These are phyloP conservation scores for Lentinula raphanica DNA, from an alignment of 768 basidiomycete species.

Conservation along the genomic window DNA sequence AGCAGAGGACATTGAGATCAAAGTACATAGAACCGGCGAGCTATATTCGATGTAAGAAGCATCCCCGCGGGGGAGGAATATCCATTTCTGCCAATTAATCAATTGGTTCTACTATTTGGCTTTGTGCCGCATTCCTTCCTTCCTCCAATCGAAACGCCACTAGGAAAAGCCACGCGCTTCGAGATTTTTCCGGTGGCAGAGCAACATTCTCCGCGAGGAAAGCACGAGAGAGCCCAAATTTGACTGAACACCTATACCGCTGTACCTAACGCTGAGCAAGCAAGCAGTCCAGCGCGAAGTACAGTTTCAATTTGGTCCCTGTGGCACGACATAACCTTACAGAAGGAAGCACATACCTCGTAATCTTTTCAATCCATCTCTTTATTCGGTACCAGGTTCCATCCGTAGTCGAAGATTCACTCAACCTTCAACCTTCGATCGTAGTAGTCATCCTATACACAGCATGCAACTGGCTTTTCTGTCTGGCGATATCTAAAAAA, in stretches of 20 bases:
- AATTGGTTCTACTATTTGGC: not conserved
- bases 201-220: not conserved
- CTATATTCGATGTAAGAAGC: not conserved
- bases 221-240: not conserved
- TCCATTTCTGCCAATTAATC: not conserved
- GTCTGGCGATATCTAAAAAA: not conserved
- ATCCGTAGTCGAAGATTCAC: not conserved
- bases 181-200: not conserved
- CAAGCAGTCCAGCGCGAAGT: too few species aligned
- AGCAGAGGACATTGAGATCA: not conserved
- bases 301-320: too few species aligned
- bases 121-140: not conserved
- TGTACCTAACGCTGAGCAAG: not conserved
- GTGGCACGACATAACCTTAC: too few species aligned
- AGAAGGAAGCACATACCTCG: not conserved
- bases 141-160: slow-evolving; percentile 1
- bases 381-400: not conserved
- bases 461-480: not conserved
- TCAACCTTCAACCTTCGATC: not conserved
- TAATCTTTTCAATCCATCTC: not conserved
- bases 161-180: not conserved
- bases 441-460: not conserved
- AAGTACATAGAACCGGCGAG: not conserved
- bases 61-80: not conserved
- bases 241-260: not conserved